Evolutionary conservation across 75 land plant species (phyloP).

Genomic region (Isoetes taiwanensis): DNA sequence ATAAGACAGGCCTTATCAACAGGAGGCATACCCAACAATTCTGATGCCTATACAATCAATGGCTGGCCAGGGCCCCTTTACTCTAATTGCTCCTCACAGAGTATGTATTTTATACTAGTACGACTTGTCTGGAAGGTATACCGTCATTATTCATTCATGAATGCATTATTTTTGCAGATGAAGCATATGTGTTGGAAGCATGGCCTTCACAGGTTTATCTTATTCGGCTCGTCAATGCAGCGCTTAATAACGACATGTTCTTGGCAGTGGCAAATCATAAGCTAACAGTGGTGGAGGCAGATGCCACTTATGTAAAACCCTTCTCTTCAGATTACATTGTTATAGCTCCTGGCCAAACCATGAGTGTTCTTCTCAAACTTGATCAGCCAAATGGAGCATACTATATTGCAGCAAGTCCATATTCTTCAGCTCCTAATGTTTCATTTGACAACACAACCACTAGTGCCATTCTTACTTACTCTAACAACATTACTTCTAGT

Average conservation of each 20-base stretch:
- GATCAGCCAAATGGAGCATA: not conserved
- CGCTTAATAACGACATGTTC: not conserved
- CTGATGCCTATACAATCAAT: constrained; percentile 25
- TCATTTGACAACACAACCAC: constrained; percentile 4
- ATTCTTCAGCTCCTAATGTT: not conserved
- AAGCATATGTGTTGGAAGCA: too few relatives aligned
- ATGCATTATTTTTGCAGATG: too few relatives aligned
- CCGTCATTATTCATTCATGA: too few relatives aligned
- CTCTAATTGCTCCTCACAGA: constrained; percentile 16
- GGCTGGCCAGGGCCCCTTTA: constrained; percentile 22
- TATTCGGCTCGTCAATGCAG: not conserved
- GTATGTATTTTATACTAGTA: too few relatives aligned
- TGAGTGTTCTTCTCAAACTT: not conserved
- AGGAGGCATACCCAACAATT: constrained; percentile 13
- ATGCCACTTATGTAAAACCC: not conserved
- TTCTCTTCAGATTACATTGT: not conserved
- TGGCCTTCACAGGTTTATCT: too few relatives aligned
- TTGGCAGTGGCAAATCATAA: not conserved
- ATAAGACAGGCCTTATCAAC: not conserved
- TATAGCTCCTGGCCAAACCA: constrained; percentile 1
- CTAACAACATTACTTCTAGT: not conserved
- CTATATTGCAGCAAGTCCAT: not conserved
- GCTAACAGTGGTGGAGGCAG: constrained; percentile 1
- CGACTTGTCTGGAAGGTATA: too few relatives aligned
- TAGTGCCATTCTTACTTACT: not conserved